These are phyloP conservation scores for Tetramitus jugosus DNA, from an alignment of 208 protist genomes.

Conservation along the genomic window DNA sequence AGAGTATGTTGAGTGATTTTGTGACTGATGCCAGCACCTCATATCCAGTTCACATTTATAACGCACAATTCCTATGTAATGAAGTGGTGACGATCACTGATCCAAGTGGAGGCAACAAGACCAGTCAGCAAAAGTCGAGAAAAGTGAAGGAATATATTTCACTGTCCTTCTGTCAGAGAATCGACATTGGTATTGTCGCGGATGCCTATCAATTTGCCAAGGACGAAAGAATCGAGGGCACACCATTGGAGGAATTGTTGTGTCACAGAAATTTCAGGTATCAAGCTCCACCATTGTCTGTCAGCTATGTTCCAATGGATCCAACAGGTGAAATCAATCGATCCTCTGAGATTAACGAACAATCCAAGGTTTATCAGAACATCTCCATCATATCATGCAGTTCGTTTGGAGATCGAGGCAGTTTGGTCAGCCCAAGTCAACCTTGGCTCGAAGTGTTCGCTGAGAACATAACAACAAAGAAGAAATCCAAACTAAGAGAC, in stretches of 20 bases:
- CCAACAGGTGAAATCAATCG: not conserved
- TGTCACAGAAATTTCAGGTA: not conserved
- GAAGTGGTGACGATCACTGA: not conserved
- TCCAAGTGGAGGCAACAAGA: not conserved
- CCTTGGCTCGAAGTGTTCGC: constrained; percentile 1
- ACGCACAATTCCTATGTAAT: not conserved
- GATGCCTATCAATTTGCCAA: not conserved
- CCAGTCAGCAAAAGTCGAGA: not conserved
- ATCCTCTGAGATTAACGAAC: not conserved
- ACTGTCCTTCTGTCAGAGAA: not conserved
- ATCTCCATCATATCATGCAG: not conserved
- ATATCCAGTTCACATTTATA: constrained; percentile 17
- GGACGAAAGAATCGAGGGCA: not conserved
- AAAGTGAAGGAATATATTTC: not conserved
- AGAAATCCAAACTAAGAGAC: constrained; percentile 5
- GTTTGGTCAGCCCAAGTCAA: not conserved
- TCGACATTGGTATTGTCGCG: constrained; percentile 12
- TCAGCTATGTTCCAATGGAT: constrained; percentile 12
- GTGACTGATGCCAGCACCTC: not conserved
- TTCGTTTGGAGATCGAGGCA: not conserved
- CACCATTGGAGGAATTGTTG: not conserved
- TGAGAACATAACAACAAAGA: not conserved
- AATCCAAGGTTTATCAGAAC: not conserved
- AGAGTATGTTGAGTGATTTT: not conserved
- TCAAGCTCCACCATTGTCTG: not conserved